These are phyloP conservation scores for Ambrosiella beaveri DNA, from an alignment of 2,329 filamentous ascomycete genomes.

Conservation along the genomic window DNA sequence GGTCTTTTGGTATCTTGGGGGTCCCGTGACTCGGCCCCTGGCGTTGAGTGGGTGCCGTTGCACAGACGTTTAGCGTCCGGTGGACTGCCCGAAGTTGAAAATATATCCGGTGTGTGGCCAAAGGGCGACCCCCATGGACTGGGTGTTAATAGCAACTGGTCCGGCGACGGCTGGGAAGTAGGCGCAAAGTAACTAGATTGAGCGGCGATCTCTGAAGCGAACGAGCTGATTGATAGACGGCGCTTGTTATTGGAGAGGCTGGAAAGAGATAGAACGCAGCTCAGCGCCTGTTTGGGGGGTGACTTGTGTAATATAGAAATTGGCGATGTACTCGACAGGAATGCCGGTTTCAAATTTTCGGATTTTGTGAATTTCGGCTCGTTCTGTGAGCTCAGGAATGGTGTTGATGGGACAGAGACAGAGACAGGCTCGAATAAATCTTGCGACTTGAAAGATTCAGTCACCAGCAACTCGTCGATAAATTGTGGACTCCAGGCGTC, in stretches of 20 bases:
- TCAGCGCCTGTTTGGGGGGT: background rate
- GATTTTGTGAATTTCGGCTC: too few relatives aligned
- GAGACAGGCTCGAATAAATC: background rate
- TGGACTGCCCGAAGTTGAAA: background rate
- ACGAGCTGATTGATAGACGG: slow-evolving; percentile 16
- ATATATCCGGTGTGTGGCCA: background rate
- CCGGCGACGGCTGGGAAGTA: slow-evolving; percentile 37
- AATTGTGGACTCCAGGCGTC: slow-evolving; percentile 3
- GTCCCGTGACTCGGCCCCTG: background rate
- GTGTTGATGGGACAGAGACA: background rate
- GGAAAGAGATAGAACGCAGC: slow-evolving; percentile 21
- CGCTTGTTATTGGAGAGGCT: slow-evolving; percentile 18
- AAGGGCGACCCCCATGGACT: slow-evolving; percentile 1
- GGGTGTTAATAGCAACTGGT: slow-evolving; percentile 44
- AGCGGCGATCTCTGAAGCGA: slow-evolving; percentile 35
- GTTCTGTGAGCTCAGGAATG: background rate
- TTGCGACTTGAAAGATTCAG: background rate
- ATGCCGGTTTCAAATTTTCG: too few relatives aligned
- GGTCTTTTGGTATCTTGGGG: background rate
- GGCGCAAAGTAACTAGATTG: slow-evolving; percentile 46
- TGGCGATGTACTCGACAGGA: too few relatives aligned
- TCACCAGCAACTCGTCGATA: slow-evolving; percentile 1
- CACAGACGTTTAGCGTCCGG: background rate
- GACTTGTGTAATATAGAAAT: background rate
- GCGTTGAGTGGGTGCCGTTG: background rate